A percentile compares a stretch with the other conserved stretches of the same genome.
Conservation (phyloP, 129 eudicot species). For the Erigeron canadensis region DNA sequence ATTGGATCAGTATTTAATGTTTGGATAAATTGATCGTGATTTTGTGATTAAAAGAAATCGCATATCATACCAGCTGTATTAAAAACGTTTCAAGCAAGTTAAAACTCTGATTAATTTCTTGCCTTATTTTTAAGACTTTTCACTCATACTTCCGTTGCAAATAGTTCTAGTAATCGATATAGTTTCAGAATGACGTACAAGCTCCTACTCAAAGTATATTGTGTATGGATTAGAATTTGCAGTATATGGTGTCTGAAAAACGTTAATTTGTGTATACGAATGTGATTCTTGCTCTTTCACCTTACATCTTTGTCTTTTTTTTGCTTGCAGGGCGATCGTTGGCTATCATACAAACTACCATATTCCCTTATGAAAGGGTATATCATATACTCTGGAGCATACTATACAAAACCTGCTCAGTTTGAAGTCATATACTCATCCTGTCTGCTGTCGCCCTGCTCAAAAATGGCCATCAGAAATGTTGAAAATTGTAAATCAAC, state of each 20-base stretch:
- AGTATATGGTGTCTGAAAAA: no score
- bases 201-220: neutral
- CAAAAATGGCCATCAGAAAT: constrained; percentile 17
- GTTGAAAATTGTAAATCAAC: constrained; percentile 20
- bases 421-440: neutral
- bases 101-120: neutral
- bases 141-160: no score
- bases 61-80: neutral
- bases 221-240: no score
- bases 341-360: neutral
- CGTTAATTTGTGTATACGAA: neutral
- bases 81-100: neutral
- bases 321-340: neutral
- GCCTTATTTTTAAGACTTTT: no score
- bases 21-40: neutral
- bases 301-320: neutral
- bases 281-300: neutral
- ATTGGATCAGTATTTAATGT: neutral
- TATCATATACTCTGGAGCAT: neutral
- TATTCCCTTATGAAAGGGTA: neutral
- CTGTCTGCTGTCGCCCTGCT: neutral
- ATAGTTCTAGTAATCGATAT: no score
- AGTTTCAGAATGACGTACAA: no score
- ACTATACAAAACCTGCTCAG: neutral
- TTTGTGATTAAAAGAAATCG: neutral